Base-by-base conservation (phyloP, 306 rosid species). In the Rubus idaeus region DNA sequence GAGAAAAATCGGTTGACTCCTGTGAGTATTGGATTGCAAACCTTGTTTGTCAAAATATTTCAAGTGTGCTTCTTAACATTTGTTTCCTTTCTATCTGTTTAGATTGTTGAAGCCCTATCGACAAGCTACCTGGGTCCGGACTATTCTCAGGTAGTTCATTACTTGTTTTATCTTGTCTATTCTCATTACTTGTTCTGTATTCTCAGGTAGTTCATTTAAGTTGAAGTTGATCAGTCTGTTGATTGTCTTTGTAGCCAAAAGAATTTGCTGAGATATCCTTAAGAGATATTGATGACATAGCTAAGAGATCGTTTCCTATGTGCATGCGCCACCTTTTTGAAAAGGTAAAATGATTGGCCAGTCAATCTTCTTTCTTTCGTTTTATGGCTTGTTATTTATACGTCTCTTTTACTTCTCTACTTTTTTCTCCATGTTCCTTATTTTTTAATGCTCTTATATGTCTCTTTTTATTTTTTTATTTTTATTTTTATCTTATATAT, bases 241-340 rank as follows among this genome's bases (percentile, higher is more conserved):
- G 35, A 30, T 30, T 82, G 77, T 74, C 68, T 82, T 71, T 78
- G 79, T 83, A 95, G 99, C 93, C 91, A 56, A 88, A 84, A 49
- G 97, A 91, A 76, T 74, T 74, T 85, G 88, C 79, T 76, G 94
- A 89, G 80, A 86, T 92, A 83, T 88, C 97, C 65, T 55, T 89
- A 44, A 86, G 88, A 68, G 99, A 92, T 85, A 87, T 95, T 69
- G 88, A 95, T 74, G 97, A 90, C 71, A 76, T 87, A 79, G 90
- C 96, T 14, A 90, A 83, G 87, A 92, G 89, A 80, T 92, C 97
- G 63, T 95, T 95, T 83, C 99, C 99, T 80, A 78, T 95, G 75
- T 95, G 97, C 84, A 95, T 95, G 97, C 93, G 90, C 44, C 96
- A 95, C 81, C 87, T 92, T 51, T 92, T 90, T 85, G 97, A 95